Evolutionary conservation across 139 green algal species (phyloP), one percentile per base, ranked within the genome.

Genomic region (Edaphochlamys debaryana): DNA sequence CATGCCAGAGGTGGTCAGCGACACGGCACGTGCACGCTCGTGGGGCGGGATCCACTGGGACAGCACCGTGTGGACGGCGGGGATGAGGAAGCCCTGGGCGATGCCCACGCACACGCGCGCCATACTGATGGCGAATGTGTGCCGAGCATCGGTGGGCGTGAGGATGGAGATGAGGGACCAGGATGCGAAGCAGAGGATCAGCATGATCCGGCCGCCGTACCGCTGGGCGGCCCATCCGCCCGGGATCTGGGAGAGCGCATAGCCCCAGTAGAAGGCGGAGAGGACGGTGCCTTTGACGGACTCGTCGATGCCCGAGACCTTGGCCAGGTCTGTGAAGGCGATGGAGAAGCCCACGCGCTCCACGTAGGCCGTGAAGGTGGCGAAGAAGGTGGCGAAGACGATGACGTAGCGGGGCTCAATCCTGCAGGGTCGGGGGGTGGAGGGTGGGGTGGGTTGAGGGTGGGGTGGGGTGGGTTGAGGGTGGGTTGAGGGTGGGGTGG

Each of bases 181-280:
- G 0, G 92, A 50, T 4, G 85, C 37, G 73, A 99, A 99, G 17
- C 94, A 98, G 0, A 91, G 41, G 30, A 92, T 82, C 6, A 99
- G 93, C 76, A 95, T 96, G 40, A 85, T 72, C 6, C 92, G 87
- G 3, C 97, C 97, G 30, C 97, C 97, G 70, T 93, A 97, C n/a
- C 91, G 92, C 84, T 97, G 94, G 9, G 97, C 97, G 1, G 95
- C 91, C 93, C 93, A 98, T 32, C 96, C 96, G n/a, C 97, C 96
- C 2, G 97, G 97, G 56, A 99, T 93, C 91, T 98, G 96, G 19
- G 96, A 98, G 3, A 98, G 41, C 3, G 87, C 97, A 56, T 99
- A 99, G 41, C 97, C 97, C 91, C 95, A 99, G 85, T 96, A 99
- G 73, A 99, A 99, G 20, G 96, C 93, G 0, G 94, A 98, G n/a